Percentiles rank a stretch among this genome's conserved stretches.
Conservation (phyloP, 192 early-diverging fungal genomes). For the Rhizoclosmatium sp. region DNA sequence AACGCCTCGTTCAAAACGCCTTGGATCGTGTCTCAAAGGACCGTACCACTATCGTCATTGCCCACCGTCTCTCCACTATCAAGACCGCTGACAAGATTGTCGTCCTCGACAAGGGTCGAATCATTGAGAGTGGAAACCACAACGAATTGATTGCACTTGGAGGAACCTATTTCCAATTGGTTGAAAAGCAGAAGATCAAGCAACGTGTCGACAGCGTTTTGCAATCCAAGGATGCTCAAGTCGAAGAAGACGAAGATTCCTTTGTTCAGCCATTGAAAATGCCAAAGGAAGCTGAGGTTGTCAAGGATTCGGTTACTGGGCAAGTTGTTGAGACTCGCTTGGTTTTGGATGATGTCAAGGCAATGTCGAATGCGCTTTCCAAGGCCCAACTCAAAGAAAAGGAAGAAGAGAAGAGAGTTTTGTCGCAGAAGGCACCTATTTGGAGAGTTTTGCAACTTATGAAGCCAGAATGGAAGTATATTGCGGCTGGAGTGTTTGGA, state of each 20-base stretch:
- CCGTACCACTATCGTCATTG: constrained; percentile 94
- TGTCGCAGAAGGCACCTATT: constrained; percentile 63
- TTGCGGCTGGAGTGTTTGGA: constrained; percentile 30
- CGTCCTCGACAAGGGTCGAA: constrained; percentile 57
- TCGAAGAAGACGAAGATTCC: not conserved
- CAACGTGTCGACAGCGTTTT: constrained; percentile 25
- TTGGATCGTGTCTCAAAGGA: constrained; percentile 52
- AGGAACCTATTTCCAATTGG: constrained; percentile 70
- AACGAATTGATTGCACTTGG: constrained; percentile 69
- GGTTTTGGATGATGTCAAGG: constrained; percentile 17
- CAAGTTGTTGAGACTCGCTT: constrained; percentile 26
- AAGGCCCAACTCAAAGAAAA: not conserved
- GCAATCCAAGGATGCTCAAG: not conserved
- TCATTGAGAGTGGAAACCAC: constrained; percentile 82
- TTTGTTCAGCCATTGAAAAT: not conserved
- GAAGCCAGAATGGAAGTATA: constrained; percentile 58
- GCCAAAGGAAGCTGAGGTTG: not conserved
- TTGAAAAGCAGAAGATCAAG: constrained; percentile 72
- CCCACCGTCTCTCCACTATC: constrained; percentile 91
- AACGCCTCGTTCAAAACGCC: constrained; percentile 59
- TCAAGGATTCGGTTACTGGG: constrained; percentile 27
- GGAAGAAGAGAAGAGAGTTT: not conserved
- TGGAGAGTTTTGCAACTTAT: constrained; percentile 58
- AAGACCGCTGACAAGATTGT: constrained; percentile 73
- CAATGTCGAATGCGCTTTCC: not conserved